Percentiles rank a stretch among this genome's conserved stretches.
phyloP scores from a whole-genome alignment of 441 rosid species.

The Syzygium syzygioides region DNA sequence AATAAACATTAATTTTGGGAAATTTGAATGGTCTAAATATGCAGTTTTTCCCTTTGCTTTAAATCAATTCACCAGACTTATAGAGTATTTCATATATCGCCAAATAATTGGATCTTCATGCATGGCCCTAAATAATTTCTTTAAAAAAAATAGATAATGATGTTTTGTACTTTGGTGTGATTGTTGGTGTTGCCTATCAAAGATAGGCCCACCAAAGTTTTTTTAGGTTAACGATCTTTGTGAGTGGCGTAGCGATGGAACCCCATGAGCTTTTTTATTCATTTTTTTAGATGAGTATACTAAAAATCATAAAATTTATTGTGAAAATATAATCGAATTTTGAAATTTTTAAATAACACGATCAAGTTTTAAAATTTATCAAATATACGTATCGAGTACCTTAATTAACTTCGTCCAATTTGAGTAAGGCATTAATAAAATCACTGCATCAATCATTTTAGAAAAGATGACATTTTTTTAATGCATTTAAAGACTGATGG shows the following conservation, averaged over 20 bases:
- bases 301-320: neutral
- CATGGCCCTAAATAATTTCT: neutral
- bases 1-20: neutral
- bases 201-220: neutral
- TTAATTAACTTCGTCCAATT: neutral
- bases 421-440: neutral
- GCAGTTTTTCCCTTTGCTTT: neutral
- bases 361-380: neutral
- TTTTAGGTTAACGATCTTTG: neutral
- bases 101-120: neutral
- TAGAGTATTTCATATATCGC: neutral
- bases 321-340: neutral
- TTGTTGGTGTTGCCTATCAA: neutral
- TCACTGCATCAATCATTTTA: neutral
- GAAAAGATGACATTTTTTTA: neutral
- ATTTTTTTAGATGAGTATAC: neutral
- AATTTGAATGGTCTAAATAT: neutral
- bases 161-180: neutral
- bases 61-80: neutral
- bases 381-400: neutral
- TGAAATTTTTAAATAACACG: neutral
- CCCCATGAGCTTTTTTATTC: neutral
- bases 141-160: neutral
- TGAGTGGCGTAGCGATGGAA: neutral
- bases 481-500: neutral